A percentile compares a stretch with the other conserved stretches of the same genome.
Evolutionary conservation across 2,329 filamentous ascomycete species (phyloP).

Genomic region (Penicillium sp.): DNA sequence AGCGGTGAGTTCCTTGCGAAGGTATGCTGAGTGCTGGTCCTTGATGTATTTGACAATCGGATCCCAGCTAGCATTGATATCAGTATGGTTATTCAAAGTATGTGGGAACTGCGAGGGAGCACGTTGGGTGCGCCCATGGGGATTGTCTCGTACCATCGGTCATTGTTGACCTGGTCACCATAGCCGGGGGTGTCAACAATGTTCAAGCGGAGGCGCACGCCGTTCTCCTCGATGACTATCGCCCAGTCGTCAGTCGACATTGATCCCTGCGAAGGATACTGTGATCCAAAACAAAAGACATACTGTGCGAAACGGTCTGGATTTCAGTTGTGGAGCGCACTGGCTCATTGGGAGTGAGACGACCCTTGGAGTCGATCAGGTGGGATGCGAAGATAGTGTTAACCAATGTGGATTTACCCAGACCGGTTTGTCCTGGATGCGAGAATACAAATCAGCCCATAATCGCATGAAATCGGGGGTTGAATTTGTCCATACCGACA

Average conservation of each 20-base stretch:
- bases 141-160: conserved; percentile 62
- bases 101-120: neutral
- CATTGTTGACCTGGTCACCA: conserved; percentile 98
- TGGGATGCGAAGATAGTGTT: conserved; percentile 99
- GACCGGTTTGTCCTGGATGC: conserved; percentile 80
- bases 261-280: neutral
- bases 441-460: conserved; percentile 25
- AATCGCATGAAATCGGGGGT: conserved; percentile 9
- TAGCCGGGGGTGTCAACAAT: conserved; percentile 99
- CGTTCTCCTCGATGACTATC: conserved; percentile 92
- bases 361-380: conserved; percentile 97
- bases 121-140: neutral
- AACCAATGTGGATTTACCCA: conserved; percentile 98
- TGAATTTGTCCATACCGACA: conserved; percentile 66
- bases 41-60: conserved; percentile 99
- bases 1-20: conserved; percentile 97
- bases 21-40: conserved; percentile 98
- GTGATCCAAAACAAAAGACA: conserved; percentile 17
- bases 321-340: conserved; percentile 97
- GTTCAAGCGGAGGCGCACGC: conserved; percentile 92
- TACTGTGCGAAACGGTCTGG: conserved; percentile 87
- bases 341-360: conserved; percentile 83
- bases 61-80: conserved; percentile 63
- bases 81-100: conserved; percentile 8
- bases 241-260: conserved; percentile 14